Base-by-base conservation (phyloP, 2,329 filamentous ascomycete species). In the Ceratocystis colombiana region DNA sequence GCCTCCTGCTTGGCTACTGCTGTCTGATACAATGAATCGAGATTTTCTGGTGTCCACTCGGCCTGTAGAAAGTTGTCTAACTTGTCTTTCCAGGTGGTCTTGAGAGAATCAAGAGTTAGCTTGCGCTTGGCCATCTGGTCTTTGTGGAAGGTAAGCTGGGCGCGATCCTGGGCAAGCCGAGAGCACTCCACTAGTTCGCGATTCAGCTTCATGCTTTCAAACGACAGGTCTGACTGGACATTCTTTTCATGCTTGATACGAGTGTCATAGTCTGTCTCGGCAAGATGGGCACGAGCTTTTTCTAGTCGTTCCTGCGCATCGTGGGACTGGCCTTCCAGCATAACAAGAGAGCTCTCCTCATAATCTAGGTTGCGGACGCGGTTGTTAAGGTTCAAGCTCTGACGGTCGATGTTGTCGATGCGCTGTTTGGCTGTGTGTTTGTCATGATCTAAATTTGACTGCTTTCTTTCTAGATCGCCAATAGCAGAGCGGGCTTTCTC, bases 121-220 rank as follows among this genome's bases (percentile, higher is more conserved):
- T 88, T 84, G 66, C 87, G 84, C 70, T 90, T 87, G 69, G 84
- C 83, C 33, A 90, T 76, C 72, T 96, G 89, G 71, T 91, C 92
- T 72, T 88, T 91, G 44, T 92, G 81, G 70, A 89, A 86, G 67
- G 96, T 89, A 10, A 99, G 80, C 71, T 89, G 87, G 12, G 93
- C 94, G 46, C 91, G 83, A 69, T 96, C 91, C 3, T 87, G 85
- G 5, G 91, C 90, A 67, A 89, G 83, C 67, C 87, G 86, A 1
- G 89, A 96, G 67, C 88, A 90, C 71, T 95, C 88, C 7, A 91
- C 82, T 45, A 96, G 82, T 73, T 97, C 93, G n/a, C 82, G 78
- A 57, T 88, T 87, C 33, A 97, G 80, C 70, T 81, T 85, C 45
- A 88, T 84, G 68, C 83, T 87, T 71, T 88, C 84, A 22, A 82